phyloP scores from a whole-genome alignment of 768 basidiomycete genomes.

The Naematelia encephala region DNA sequence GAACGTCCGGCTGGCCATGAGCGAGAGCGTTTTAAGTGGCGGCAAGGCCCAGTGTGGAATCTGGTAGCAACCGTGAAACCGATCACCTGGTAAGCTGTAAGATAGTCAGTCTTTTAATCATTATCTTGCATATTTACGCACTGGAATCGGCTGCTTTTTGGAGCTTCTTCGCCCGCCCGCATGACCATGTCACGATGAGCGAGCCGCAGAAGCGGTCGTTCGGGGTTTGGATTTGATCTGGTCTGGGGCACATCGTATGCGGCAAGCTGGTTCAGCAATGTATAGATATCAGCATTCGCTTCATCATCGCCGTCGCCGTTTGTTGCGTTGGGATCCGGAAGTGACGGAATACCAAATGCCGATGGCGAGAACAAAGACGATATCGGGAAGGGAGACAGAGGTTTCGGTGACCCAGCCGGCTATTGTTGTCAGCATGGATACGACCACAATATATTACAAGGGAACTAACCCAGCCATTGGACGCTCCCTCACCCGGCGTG shows the following conservation, averaged over 20 bases:
- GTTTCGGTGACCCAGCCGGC: constrained; percentile 14
- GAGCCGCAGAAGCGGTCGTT: constrained; percentile 45
- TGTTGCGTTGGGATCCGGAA: constrained; percentile 8
- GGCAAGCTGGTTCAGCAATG: constrained; percentile 30
- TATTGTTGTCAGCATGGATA: background rate
- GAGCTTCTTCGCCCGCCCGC: constrained; percentile 29
- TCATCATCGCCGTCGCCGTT: constrained; percentile 7
- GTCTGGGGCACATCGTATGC: constrained; percentile 35
- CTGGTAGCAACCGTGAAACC: constrained; percentile 49
- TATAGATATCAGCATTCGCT: constrained; percentile 16
- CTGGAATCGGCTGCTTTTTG: constrained; percentile 46
- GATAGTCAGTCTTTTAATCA: background rate
- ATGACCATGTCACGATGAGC: constrained; percentile 13
- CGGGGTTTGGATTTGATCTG: constrained; percentile 38
- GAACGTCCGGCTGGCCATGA: constrained; percentile 50
- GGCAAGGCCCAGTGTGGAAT: constrained; percentile 51
- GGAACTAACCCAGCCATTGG: constrained; percentile 16
- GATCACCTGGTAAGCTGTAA: constrained; percentile 40
- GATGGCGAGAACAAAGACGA: constrained; percentile 38
- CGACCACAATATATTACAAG: background rate
- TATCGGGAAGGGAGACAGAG: constrained; percentile 30
- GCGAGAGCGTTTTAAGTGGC: constrained; percentile 42
- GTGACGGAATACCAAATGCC: constrained; percentile 13
- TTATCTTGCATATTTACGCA: constrained; percentile 11
- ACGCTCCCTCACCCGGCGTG: constrained; percentile 7